A percentile compares a stretch with the other conserved stretches of the same genome.
Conservation (phyloP, 805 yeast genomes). For the Spathaspora girioi region DNA sequence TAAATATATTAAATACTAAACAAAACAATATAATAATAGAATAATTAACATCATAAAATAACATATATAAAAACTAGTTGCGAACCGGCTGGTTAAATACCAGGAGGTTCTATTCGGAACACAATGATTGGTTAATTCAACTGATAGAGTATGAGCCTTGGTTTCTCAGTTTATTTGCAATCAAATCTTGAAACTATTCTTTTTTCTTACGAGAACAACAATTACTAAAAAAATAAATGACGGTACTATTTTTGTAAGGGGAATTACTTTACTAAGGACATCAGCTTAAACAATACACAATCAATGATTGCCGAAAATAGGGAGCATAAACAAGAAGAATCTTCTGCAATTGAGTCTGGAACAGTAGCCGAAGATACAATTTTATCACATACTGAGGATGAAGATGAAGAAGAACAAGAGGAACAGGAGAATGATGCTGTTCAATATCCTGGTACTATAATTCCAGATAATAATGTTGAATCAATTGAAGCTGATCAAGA, state of each 20-base stretch:
- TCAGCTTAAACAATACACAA: background rate
- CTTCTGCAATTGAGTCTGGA: background rate
- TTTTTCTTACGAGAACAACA: too few species aligned
- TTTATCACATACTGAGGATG: conserved; percentile 11
- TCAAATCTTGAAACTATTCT: too few species aligned
- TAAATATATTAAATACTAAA: too few species aligned
- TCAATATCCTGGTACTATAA: conserved; percentile 40
- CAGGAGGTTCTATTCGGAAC: too few species aligned
- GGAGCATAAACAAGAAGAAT: background rate
- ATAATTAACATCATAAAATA: too few species aligned
- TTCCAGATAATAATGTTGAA: conserved; percentile 47
- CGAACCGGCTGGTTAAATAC: too few species aligned
- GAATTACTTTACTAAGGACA: background rate
- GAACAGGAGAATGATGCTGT: conserved; percentile 32
- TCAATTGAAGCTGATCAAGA: conserved; percentile 67
- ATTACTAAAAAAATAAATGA: too few species aligned
- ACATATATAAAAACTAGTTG: too few species aligned
- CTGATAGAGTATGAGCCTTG: too few species aligned
- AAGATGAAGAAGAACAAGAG: conserved; percentile 18
- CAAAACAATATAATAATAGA: too few species aligned
- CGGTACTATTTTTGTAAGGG: background rate
- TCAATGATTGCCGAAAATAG: background rate
- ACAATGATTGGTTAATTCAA: too few species aligned
- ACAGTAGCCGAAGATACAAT: conserved; percentile 1
- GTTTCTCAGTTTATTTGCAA: too few species aligned